phyloP scores from a whole-genome alignment of 495 filamentous ascomycete species.

The Cladorrhinum samala region DNA sequence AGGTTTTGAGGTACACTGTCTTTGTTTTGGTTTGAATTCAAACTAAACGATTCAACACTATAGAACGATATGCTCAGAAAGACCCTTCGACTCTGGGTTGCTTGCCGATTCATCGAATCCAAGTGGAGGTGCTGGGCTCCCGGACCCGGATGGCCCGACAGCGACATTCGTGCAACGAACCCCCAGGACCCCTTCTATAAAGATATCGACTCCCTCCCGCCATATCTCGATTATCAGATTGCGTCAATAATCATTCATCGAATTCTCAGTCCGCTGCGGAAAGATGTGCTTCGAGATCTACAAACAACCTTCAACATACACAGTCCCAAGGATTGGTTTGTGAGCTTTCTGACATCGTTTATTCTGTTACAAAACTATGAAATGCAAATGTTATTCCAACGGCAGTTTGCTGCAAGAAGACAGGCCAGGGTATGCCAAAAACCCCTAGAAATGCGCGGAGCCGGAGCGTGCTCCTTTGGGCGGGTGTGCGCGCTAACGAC shows the following conservation, averaged over 20 bases:
- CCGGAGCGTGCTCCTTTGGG: too few relatives aligned
- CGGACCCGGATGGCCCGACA: slow-evolving; percentile 18
- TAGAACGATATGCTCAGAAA: slow-evolving; percentile 33
- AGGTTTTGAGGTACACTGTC: slow-evolving; percentile 6
- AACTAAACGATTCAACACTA: neutral
- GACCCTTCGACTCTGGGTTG: slow-evolving; percentile 32
- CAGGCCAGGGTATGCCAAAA: slow-evolving; percentile 16
- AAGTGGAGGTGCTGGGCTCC: slow-evolving; percentile 32
- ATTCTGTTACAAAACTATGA: slow-evolving; percentile 40
- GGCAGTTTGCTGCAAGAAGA: slow-evolving; percentile 26
- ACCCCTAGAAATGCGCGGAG: too few relatives aligned
- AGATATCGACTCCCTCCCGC: slow-evolving; percentile 28
- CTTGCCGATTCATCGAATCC: slow-evolving; percentile 33
- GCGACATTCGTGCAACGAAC: slow-evolving; percentile 20
- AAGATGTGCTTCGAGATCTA: slow-evolving; percentile 25
- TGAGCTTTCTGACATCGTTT: slow-evolving; percentile 30
- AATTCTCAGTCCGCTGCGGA: slow-evolving; percentile 27
- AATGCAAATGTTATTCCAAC: slow-evolving; percentile 30
- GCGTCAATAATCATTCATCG: slow-evolving; percentile 34
- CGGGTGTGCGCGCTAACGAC: neutral
- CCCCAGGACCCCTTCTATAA: slow-evolving; percentile 26
- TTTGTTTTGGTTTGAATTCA: too few relatives aligned
- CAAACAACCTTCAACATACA: slow-evolving; percentile 28
- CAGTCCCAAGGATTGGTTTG: slow-evolving; percentile 33
- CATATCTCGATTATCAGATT: slow-evolving; percentile 35